Evolutionary conservation across 2,329 filamentous ascomycete species (phyloP).

Genomic region (Trichoderma atroviride): DNA sequence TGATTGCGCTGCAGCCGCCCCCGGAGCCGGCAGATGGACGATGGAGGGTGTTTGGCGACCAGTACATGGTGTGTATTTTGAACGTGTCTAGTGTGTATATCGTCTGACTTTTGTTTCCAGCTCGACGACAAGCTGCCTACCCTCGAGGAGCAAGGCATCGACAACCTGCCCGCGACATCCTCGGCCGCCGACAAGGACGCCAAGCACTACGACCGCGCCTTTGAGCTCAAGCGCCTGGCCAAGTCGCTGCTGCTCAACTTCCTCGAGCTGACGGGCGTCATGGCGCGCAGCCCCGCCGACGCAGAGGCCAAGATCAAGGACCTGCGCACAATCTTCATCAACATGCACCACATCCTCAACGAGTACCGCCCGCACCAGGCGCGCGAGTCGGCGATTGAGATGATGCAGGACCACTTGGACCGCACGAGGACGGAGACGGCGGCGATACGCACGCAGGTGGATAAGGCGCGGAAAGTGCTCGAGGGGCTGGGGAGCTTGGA

Average conservation of each 20-base stretch:
- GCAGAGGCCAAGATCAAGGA: constrained; percentile 75
- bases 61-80: constrained; percentile 53
- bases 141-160: constrained; percentile 70
- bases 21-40: constrained; percentile 69
- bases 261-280: constrained; percentile 72
- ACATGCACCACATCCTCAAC: constrained; percentile 91
- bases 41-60: constrained; percentile 74
- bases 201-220: constrained; percentile 63
- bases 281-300: constrained; percentile 42
- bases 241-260: constrained; percentile 89
- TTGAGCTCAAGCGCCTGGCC: constrained; percentile 74
- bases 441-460: constrained; percentile 65
- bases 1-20: constrained; percentile 80
- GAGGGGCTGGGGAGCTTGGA: constrained; percentile 64
- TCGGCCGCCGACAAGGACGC: constrained; percentile 51
- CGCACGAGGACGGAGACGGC: constrained; percentile 72
- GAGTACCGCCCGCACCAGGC: constrained; percentile 94
- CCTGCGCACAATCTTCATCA: constrained; percentile 80
- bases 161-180: constrained; percentile 59
- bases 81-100: no score
- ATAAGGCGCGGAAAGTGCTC: constrained; percentile 73
- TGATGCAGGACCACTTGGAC: constrained; percentile 85
- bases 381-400: constrained; percentile 78
- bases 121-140: constrained; percentile 65
- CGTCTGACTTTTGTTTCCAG: constrained; percentile 36